Evolutionary conservation across 73 alveolate genomes (phyloP).

Genomic region (Tetrahymena thermophila): DNA sequence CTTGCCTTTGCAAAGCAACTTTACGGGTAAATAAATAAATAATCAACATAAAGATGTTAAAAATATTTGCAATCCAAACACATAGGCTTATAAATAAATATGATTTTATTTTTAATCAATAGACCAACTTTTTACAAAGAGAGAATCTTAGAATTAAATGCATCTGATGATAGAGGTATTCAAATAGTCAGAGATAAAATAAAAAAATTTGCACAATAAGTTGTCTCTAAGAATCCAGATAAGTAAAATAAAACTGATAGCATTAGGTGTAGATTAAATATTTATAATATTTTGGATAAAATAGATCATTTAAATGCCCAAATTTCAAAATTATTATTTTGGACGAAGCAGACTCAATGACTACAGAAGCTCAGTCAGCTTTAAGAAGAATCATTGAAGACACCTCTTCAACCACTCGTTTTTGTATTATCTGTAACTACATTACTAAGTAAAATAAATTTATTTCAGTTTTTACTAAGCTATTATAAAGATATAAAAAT

Average conservation of each 20-base stretch:
- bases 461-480: neutral
- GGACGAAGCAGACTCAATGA: constrained; percentile 99
- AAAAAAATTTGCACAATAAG: constrained; percentile 84
- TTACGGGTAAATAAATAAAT: constrained; percentile 27
- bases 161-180: constrained; percentile 99
- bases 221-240: constrained; percentile 47
- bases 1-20: constrained; percentile 73
- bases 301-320: constrained; percentile 21
- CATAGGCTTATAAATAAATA: constrained; percentile 48
- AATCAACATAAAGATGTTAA: constrained; percentile 1
- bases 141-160: constrained; percentile 97
- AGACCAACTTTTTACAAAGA: constrained; percentile 80
- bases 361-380: constrained; percentile 98
- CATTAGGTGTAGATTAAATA: too few species aligned
- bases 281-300: too few species aligned
- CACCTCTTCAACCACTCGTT: constrained; percentile 90
- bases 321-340: constrained; percentile 78
- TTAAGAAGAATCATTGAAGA: constrained; percentile 98
- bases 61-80: constrained; percentile 6
- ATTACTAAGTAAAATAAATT: constrained; percentile 58
- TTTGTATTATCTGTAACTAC: constrained; percentile 98
- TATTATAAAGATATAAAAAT: too few species aligned
- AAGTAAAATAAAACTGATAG: constrained; percentile 30
- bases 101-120: constrained; percentile 6
- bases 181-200: constrained; percentile 97